Percentiles rank a stretch among this genome's conserved stretches.
These are phyloP conservation scores for Metschnikowia colocasiae DNA, from an alignment of 805 yeast genomes.

Conservation along the genomic window DNA sequence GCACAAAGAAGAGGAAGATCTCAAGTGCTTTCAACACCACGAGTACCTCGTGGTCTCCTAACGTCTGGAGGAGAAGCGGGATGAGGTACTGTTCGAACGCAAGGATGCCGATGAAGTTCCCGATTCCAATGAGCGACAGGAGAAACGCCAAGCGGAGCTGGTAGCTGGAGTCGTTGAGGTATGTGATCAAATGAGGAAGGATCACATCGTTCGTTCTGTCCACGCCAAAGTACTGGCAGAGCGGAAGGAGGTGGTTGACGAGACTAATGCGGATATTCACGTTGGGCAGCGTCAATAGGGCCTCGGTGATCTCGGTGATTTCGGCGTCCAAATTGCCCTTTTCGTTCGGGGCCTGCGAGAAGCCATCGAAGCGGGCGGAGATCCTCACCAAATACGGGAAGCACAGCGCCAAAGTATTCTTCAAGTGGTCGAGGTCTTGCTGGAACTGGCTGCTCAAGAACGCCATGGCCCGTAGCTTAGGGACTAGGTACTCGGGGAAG, in stretches of 20 bases:
- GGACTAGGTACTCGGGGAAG: slow-evolving; percentile 79
- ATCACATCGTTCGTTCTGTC: slow-evolving; percentile 87
- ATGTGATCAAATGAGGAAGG: slow-evolving; percentile 86
- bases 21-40: slow-evolving; percentile 69
- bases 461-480: slow-evolving; percentile 46
- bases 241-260: slow-evolving; percentile 64
- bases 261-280: slow-evolving; percentile 66
- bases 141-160: slow-evolving; percentile 69
- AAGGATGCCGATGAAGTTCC: slow-evolving; percentile 76
- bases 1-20: slow-evolving; percentile 33
- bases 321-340: slow-evolving; percentile 21
- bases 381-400: slow-evolving; percentile 68
- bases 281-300: slow-evolving; percentile 66
- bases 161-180: slow-evolving; percentile 73
- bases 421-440: slow-evolving; percentile 30
- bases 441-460: slow-evolving; percentile 26
- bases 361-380: slow-evolving; percentile 48
- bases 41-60: slow-evolving; percentile 78
- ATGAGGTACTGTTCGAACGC: slow-evolving; percentile 83
- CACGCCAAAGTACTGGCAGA: slow-evolving; percentile 80
- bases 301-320: slow-evolving; percentile 63
- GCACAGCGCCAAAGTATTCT: slow-evolving; percentile 67
- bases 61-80: slow-evolving; percentile 79
- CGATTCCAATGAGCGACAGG: slow-evolving; percentile 64
- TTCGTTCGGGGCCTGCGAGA: slow-evolving; percentile 19